Evolutionary conservation across 2,329 filamentous ascomycete genomes (phyloP), one percentile per base, ranked within the genome.

Genomic region (Didymella arachidicola): DNA sequence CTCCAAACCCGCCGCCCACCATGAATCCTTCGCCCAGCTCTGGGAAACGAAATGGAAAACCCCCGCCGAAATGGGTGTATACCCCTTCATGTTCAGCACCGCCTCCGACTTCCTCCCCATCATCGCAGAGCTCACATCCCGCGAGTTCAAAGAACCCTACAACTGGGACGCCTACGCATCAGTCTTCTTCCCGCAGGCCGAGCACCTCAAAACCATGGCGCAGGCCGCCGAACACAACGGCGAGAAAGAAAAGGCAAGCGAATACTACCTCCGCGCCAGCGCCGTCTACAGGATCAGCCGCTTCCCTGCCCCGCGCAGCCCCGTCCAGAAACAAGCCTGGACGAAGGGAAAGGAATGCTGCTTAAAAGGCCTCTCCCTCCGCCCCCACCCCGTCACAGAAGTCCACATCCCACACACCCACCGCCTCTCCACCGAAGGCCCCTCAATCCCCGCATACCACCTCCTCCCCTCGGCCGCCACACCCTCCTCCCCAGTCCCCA

Each of bases 31-130:
- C 63, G 68, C 78, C 60, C 73, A 80, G 63, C 70, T 83, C 27
- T 93, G 90, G 89, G 87, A 91, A 77, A 90, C 87, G 7, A 91
- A 91, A 76, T 93, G 89, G 89, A 87, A 87, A 76, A 80, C 83
- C 65, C 87, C 87, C 5, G 87, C 88, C 3, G 52, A 74, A 34
- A 87, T 87, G 77, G 83, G 86, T 56, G 81, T 92, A 8, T 90
- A 91, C 67, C 88, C 88, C 0, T 93, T 93, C 80, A 90, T 92
- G 79, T 90, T 92, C 75, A 86, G 87, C 47, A 79, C 82, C 4
- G 83, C 84, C 57, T 81, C 86, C 57, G 90, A 93, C 75, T 92
- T 93, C 70, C 83, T 85, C 65, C 88, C 88, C 18, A 82, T 93
- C 30, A 90, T 91, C 49, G 73, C 83, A n/a, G 78, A 84, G 54